Evolutionary conservation across 2,329 filamentous ascomycete genomes (phyloP).

Genomic region (Sporothrix protearum): DNA sequence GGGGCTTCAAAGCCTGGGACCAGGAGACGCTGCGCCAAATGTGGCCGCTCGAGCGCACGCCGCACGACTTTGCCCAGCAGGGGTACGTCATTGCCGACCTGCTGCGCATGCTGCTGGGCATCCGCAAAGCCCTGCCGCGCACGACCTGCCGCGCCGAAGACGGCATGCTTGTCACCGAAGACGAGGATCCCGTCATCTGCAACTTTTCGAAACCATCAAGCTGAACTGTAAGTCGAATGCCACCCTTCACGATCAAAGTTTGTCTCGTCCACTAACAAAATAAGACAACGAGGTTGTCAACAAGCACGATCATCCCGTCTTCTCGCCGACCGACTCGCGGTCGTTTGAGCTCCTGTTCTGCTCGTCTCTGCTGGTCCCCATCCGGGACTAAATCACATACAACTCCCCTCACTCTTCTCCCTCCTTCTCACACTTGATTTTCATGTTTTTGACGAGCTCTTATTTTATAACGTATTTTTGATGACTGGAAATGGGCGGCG

Average conservation of each 20-base stretch:
- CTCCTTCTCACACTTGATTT: neutral
- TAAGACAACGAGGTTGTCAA: conserved; percentile 42
- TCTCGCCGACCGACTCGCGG: conserved; percentile 48
- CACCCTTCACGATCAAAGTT: neutral
- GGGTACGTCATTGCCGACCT: conserved; percentile 57
- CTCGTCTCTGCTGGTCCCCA: conserved; percentile 41
- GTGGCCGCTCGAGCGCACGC: conserved; percentile 60
- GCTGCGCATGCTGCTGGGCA: conserved; percentile 59
- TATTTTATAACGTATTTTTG: conserved; percentile 11
- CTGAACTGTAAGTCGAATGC: conserved; percentile 54
- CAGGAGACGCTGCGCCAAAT: conserved; percentile 56
- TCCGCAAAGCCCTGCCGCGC: conserved; percentile 57
- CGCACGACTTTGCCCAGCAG: conserved; percentile 55
- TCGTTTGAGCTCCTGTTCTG: conserved; percentile 47
- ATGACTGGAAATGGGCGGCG: conserved; percentile 15
- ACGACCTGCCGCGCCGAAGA: conserved; percentile 45
- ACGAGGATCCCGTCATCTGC: conserved; percentile 45
- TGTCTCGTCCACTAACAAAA: conserved; percentile 8
- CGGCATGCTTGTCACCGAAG: conserved; percentile 47
- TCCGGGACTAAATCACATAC: conserved; percentile 25
- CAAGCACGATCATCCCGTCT: conserved; percentile 51
- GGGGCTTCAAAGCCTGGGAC: conserved; percentile 66
- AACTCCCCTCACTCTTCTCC: neutral
- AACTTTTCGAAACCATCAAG: conserved; percentile 56
- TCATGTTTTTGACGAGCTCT: neutral